These are phyloP conservation scores for Moringa oleifera DNA, from an alignment of 345 rosid genomes.

Conservation along the genomic window DNA sequence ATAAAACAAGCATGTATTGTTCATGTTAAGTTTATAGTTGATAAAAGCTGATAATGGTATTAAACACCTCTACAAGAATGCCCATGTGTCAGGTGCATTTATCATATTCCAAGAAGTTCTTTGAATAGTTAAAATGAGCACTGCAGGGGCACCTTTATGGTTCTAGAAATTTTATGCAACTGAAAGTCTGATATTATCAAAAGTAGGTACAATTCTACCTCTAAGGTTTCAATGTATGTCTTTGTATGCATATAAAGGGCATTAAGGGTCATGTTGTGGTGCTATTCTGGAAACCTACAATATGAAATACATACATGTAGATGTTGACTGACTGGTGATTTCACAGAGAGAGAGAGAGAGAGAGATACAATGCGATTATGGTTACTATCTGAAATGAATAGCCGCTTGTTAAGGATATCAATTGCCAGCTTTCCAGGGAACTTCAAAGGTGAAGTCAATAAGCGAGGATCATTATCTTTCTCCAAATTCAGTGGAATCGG, in stretches of 20 bases:
- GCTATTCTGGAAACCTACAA: background rate
- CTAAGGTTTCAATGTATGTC: no score
- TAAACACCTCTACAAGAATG: background rate
- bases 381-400: slow-evolving; percentile 94
- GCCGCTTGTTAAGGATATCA: slow-evolving; percentile 78
- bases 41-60: background rate
- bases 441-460: slow-evolving; percentile 74
- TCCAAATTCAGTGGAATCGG: slow-evolving; percentile 73
- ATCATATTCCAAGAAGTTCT: background rate
- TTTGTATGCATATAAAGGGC: background rate
- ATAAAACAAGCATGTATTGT: background rate
- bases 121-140: no score
- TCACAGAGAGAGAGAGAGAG: slow-evolving; percentile 7
- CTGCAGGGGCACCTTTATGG: background rate
- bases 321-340: background rate
- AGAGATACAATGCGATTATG: slow-evolving; percentile 82
- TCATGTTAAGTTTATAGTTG: background rate
- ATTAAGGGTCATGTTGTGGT: background rate
- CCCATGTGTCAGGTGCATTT: background rate
- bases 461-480: slow-evolving; percentile 79
- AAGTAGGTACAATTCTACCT: no score
- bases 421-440: slow-evolving; percentile 91
- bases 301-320: no score
- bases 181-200: no score
- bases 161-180: no score